Percentiles rank a stretch among this genome's conserved stretches.
Conservation (phyloP, 139 green algal species). For the Helicosporidium sp. region DNA sequence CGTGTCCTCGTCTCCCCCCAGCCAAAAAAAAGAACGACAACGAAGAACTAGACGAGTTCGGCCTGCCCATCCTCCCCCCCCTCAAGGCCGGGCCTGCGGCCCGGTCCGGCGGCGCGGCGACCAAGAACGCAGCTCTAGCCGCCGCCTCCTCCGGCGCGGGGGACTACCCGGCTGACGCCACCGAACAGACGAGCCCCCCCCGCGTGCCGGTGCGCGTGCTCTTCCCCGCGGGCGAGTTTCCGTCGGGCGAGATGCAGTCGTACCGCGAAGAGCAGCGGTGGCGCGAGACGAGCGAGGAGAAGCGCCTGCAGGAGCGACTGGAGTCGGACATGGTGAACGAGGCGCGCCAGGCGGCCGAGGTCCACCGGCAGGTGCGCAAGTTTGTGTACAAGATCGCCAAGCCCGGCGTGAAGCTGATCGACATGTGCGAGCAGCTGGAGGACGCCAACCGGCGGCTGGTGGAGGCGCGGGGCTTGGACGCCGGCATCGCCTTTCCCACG, state of each 20-base stretch:
- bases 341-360: constrained; percentile 78
- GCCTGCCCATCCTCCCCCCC: too few species aligned
- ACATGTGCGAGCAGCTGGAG: constrained; percentile 91
- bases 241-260: constrained; percentile 58
- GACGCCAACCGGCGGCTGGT: constrained; percentile 71
- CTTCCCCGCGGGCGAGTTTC: constrained; percentile 58
- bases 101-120: not conserved
- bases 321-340: constrained; percentile 75
- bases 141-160: too few species aligned
- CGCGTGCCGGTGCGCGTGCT: constrained; percentile 66
- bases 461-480: constrained; percentile 67
- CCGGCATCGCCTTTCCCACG: constrained; percentile 75
- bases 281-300: constrained; percentile 80
- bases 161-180: constrained; percentile 2
- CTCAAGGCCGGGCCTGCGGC: constrained; percentile 2
- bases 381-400: constrained; percentile 76
- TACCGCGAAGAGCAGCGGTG: constrained; percentile 79
- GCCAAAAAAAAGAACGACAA: constrained; percentile 16
- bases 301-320: constrained; percentile 59
- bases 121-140: constrained; percentile 1
- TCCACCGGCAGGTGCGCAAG: constrained; percentile 78
- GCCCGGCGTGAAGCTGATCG: constrained; percentile 70
- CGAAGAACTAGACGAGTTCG: too few species aligned
- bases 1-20: not conserved
- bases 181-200: constrained; percentile 70